These are phyloP conservation scores for Monilinia fructicola DNA, from an alignment of 2,329 filamentous ascomycete species.

Conservation along the genomic window DNA sequence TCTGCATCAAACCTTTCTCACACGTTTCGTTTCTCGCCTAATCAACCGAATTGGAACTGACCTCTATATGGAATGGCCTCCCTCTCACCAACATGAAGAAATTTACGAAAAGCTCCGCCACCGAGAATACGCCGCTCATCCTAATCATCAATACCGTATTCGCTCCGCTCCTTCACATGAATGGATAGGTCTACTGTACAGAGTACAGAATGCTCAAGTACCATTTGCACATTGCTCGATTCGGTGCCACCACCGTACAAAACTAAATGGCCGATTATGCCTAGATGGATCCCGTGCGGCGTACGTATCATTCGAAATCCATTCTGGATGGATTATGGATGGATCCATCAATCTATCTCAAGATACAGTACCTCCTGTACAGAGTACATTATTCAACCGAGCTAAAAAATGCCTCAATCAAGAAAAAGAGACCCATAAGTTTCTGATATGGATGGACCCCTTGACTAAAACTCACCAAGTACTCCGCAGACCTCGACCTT, in stretches of 20 bases:
- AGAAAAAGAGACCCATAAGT: neutral
- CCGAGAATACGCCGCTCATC: slow-evolving; percentile 17
- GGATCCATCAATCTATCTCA: neutral
- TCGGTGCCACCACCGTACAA: neutral
- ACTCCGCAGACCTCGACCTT: neutral
- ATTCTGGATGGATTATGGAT: neutral
- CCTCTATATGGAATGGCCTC: slow-evolving; percentile 3
- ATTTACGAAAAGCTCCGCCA: neutral
- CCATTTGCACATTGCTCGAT: neutral
- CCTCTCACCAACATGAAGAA: neutral
- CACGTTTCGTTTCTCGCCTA: slow-evolving; percentile 1
- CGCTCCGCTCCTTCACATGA: slow-evolving; percentile 11
- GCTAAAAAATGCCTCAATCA: slow-evolving; percentile 5
- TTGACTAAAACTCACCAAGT: neutral
- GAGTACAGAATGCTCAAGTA: neutral
- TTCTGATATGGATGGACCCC: neutral
- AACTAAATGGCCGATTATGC: neutral
- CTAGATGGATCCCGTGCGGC: neutral
- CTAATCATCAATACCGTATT: neutral
- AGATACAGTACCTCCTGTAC: neutral
- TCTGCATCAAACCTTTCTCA: slow-evolving; percentile 5
- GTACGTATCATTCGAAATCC: slow-evolving; percentile 2
- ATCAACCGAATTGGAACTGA: neutral
- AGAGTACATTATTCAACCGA: neutral
- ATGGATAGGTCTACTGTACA: neutral